Conservation (phyloP, 2,329 filamentous ascomycete genomes). For the Fusarium sambucinum region DNA sequence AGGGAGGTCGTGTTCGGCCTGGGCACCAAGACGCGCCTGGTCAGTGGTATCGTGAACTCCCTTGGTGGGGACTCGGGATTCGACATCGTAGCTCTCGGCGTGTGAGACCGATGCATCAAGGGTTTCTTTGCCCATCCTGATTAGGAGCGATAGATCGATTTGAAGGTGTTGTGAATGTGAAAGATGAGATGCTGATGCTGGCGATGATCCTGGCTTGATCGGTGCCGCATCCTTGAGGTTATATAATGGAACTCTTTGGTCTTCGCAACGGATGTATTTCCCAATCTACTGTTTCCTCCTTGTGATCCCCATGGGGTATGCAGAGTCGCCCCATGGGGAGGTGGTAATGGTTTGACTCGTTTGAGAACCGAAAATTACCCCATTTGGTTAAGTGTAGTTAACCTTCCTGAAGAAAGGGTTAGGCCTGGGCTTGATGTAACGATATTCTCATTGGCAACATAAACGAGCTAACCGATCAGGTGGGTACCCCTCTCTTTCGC, state of each 20-base stretch:
- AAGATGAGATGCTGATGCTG: conserved; percentile 1
- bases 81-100: conserved; percentile 23
- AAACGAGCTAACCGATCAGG: background rate
- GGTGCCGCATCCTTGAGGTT: conserved; percentile 16
- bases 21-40: conserved; percentile 29
- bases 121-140: conserved; percentile 24
- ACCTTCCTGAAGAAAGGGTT: background rate
- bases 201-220: conserved; percentile 8
- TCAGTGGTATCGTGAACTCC: conserved; percentile 22
- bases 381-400: conserved; percentile 20
- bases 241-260: conserved; percentile 24
- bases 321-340: conserved; percentile 7
- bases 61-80: conserved; percentile 5
- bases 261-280: background rate
- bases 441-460: background rate
- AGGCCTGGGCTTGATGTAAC: conserved; percentile 2
- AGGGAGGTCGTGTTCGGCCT: conserved; percentile 46
- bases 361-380: conserved; percentile 38
- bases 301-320: conserved; percentile 5
- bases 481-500: conserved; percentile 26
- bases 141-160: background rate
- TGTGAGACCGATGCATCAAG: conserved; percentile 17
- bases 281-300: conserved; percentile 15
- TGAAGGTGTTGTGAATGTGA: background rate
- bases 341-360: conserved; percentile 1